Conservation (phyloP, 257 asterid genomes). For the Forsythia suspensa region DNA sequence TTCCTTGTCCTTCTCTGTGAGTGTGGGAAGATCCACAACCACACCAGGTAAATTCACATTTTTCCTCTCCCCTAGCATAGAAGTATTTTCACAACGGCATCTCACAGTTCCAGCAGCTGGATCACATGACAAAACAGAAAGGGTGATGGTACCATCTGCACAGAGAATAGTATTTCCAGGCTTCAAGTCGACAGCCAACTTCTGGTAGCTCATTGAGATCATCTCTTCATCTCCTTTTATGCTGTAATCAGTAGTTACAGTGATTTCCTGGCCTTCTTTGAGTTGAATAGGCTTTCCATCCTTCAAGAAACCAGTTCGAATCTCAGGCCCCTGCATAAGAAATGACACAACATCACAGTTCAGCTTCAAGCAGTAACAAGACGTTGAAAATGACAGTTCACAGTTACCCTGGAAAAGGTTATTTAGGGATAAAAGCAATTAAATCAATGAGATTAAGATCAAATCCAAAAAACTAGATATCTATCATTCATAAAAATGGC, state of each 20-base stretch:
- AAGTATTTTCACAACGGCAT: slow-evolving; percentile 80
- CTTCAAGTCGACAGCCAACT: slow-evolving; percentile 65
- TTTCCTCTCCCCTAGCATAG: slow-evolving; percentile 80
- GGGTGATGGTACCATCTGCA: slow-evolving; percentile 79
- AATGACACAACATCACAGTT: not conserved
- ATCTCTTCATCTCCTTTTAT: slow-evolving; percentile 63
- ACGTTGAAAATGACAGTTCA: not conserved
- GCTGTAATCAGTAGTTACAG: slow-evolving; percentile 69
- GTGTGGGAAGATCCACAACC: slow-evolving; percentile 86
- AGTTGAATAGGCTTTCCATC: slow-evolving; percentile 76
- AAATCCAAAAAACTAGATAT: not conserved
- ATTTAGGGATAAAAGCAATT: not conserved
- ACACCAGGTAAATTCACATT: slow-evolving; percentile 85
- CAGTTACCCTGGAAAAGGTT: not conserved
- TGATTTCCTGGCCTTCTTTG: slow-evolving; percentile 70
- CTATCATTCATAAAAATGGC: slow-evolving; percentile 4
- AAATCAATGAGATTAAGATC: not conserved
- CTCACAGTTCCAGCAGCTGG: slow-evolving; percentile 61
- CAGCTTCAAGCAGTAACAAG: slow-evolving; percentile 13
- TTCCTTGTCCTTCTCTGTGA: slow-evolving; percentile 83
- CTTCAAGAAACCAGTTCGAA: slow-evolving; percentile 77
- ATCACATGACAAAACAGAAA: slow-evolving; percentile 68
- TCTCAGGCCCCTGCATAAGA: slow-evolving; percentile 75
- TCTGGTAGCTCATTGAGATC: slow-evolving; percentile 81
- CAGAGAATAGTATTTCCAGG: slow-evolving; percentile 74